Percentiles rank a stretch among this genome's conserved stretches.
Conservation (phyloP, 2,329 filamentous ascomycete genomes). For the Bipolaris oryzae region DNA sequence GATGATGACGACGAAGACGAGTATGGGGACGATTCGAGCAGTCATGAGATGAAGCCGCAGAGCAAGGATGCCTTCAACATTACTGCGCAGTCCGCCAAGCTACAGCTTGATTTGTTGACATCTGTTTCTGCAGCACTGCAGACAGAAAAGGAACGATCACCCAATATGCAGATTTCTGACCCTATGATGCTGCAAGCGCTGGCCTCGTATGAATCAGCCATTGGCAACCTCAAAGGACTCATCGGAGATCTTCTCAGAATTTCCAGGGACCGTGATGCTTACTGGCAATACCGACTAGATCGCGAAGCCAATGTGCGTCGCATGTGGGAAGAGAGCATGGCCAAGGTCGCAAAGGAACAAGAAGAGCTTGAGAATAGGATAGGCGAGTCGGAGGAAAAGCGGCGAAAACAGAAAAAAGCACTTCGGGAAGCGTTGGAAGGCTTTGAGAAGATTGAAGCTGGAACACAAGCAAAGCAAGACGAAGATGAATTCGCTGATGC, state of each 20-base stretch:
- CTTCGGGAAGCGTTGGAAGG: slow-evolving; percentile 82
- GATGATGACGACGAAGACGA: slow-evolving; percentile 71
- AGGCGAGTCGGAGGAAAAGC: slow-evolving; percentile 87
- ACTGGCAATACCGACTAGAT: slow-evolving; percentile 95
- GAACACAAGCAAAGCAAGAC: slow-evolving; percentile 21
- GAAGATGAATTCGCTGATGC: slow-evolving; percentile 45
- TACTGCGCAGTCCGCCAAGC: slow-evolving; percentile 89
- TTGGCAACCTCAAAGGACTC: slow-evolving; percentile 82
- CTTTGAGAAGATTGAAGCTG: slow-evolving; percentile 37
- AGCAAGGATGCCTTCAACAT: slow-evolving; percentile 96
- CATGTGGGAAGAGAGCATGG: slow-evolving; percentile 99
- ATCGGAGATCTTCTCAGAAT: slow-evolving; percentile 89
- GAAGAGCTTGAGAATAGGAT: slow-evolving; percentile 87
- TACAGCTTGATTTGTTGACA: slow-evolving; percentile 89
- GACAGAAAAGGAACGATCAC: slow-evolving; percentile 71
- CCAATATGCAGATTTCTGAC: slow-evolving; percentile 75
- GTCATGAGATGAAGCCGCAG: slow-evolving; percentile 71
- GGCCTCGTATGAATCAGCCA: slow-evolving; percentile 84
- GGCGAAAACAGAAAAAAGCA: slow-evolving; percentile 85
- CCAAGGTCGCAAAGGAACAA: slow-evolving; percentile 91
- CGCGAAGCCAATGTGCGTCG: slow-evolving; percentile 88
- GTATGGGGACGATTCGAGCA: slow-evolving; percentile 79
- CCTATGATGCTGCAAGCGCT: slow-evolving; percentile 77
- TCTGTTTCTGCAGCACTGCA: slow-evolving; percentile 85
- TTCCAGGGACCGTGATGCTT: slow-evolving; percentile 89